Conservation (phyloP, 192 early-diverging fungal genomes). For the Lobosporangium transversale region DNA sequence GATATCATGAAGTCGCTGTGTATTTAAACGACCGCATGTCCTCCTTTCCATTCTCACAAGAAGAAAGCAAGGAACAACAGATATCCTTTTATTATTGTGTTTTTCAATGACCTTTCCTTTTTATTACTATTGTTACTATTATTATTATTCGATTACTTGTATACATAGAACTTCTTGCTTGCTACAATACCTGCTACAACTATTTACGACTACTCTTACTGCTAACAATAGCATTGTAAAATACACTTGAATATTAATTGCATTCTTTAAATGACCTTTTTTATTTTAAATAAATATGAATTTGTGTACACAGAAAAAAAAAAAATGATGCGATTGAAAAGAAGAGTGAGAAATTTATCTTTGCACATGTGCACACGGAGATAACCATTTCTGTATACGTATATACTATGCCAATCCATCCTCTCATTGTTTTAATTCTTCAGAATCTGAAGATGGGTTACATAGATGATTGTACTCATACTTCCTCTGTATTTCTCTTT, state of each 20-base stretch:
- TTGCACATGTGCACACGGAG: too few relatives aligned
- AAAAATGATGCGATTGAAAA: neutral
- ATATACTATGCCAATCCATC: too few relatives aligned
- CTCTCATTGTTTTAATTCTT: too few relatives aligned
- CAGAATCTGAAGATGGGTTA: too few relatives aligned
- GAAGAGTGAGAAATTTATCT: neutral
- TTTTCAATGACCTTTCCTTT: neutral
- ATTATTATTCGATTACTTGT: too few relatives aligned
- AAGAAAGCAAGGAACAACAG: too few relatives aligned
- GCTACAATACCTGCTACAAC: slow-evolving; percentile 13
- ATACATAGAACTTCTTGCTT: slow-evolving; percentile 8
- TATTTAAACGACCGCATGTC: slow-evolving; percentile 27
- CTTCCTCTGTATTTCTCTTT: neutral
- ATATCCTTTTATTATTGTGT: slow-evolving; percentile 9
- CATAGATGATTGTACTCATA: too few relatives aligned
- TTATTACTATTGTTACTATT: neutral
- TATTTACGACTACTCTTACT: slow-evolving; percentile 2
- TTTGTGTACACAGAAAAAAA: neutral
- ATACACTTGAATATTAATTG: slow-evolving; percentile 8
- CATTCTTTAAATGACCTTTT: neutral
- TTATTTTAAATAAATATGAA: neutral
- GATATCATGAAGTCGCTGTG: slow-evolving; percentile 49
- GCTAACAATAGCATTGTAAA: slow-evolving; percentile 6
- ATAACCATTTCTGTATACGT: too few relatives aligned
- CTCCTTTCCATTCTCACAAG: neutral